phyloP scores from a whole-genome alignment of 2,329 filamentous ascomycete species.

The Stemphylium vesicarium region DNA sequence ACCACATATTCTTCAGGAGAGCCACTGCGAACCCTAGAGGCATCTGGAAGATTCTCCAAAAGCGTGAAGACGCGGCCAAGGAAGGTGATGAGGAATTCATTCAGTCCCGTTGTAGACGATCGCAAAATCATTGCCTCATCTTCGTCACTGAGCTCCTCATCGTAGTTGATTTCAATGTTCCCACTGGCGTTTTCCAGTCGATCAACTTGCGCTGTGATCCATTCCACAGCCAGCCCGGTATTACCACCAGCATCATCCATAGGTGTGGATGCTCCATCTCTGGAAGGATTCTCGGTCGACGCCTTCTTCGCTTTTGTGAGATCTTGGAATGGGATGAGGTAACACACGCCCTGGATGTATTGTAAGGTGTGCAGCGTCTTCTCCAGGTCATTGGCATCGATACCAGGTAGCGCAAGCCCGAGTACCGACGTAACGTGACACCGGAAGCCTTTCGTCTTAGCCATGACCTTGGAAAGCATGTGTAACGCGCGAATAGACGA shows the following conservation, averaged over 20 bases:
- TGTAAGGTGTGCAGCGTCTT: constrained; percentile 95
- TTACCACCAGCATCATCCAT: constrained; percentile 46
- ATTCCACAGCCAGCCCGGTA: constrained; percentile 76
- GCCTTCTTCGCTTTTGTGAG: constrained; percentile 65
- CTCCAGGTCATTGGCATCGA: constrained; percentile 96
- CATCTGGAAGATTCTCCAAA: constrained; percentile 91
- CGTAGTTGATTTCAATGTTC: constrained; percentile 84
- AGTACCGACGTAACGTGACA: constrained; percentile 94
- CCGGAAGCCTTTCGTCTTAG: constrained; percentile 91
- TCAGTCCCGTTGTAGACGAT: constrained; percentile 92
- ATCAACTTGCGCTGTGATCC: constrained; percentile 94
- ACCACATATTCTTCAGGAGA: constrained; percentile 97
- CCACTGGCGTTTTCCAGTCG: constrained; percentile 89
- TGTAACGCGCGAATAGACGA: constrained; percentile 91
- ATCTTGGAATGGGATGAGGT: constrained; percentile 91
- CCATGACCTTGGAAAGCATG: constrained; percentile 89
- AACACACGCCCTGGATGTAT: constrained; percentile 94
- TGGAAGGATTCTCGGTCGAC: constrained; percentile 11
- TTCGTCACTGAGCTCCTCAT: constrained; percentile 78
- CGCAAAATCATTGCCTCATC: constrained; percentile 87
- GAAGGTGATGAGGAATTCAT: constrained; percentile 89
- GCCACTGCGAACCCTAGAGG: constrained; percentile 82
- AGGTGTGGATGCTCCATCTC: constrained; percentile 42
- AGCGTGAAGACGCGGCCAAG: constrained; percentile 94
- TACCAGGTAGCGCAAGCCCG: constrained; percentile 90